phyloP scores from a whole-genome alignment of 768 basidiomycete species.

The Boletus insuetus region DNA sequence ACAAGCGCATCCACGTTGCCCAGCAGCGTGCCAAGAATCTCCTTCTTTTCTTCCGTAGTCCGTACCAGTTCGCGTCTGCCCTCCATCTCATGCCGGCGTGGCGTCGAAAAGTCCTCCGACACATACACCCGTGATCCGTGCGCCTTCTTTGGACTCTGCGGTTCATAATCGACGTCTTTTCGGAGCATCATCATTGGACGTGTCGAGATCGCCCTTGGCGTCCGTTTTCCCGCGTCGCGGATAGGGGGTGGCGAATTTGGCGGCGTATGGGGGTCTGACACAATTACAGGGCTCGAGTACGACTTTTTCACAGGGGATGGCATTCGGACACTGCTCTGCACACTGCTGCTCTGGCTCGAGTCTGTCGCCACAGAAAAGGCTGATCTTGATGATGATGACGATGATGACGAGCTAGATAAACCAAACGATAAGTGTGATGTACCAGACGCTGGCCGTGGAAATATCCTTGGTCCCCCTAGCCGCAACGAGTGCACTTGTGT shows the following conservation, averaged over 20 bases:
- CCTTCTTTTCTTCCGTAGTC: conserved; percentile 83
- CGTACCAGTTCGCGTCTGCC: conserved; percentile 30
- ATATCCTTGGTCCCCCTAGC: conserved; percentile 23
- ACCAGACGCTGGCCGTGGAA: conserved; percentile 21
- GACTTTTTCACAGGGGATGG: conserved; percentile 45
- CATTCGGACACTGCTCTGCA: conserved; percentile 25
- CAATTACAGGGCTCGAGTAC: conserved; percentile 18
- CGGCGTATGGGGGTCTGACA: conserved; percentile 20
- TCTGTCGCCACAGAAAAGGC: conserved; percentile 40
- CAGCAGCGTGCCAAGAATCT: conserved; percentile 73
- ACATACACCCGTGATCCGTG: conserved; percentile 31
- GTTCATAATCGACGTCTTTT: conserved; percentile 71
- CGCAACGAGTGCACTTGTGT: conserved; percentile 25
- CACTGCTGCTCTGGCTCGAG: conserved; percentile 27
- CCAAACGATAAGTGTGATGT: conserved; percentile 19
- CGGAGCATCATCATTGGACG: conserved; percentile 62
- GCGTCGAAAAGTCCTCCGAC: conserved; percentile 19
- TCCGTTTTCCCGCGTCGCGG: conserved; percentile 24
- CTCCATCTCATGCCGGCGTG: conserved; percentile 9
- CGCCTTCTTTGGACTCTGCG: conserved; percentile 66
- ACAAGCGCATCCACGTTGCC: conserved; percentile 92
- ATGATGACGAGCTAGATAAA: conserved; percentile 26
- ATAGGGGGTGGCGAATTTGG: conserved; percentile 26
- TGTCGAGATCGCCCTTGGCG: conserved; percentile 23
- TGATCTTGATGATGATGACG: conserved; percentile 34